Percentiles rank a stretch among this genome's conserved stretches.
phyloP scores from a whole-genome alignment of 495 filamentous ascomycete species.

The Tuber magnatum region DNA sequence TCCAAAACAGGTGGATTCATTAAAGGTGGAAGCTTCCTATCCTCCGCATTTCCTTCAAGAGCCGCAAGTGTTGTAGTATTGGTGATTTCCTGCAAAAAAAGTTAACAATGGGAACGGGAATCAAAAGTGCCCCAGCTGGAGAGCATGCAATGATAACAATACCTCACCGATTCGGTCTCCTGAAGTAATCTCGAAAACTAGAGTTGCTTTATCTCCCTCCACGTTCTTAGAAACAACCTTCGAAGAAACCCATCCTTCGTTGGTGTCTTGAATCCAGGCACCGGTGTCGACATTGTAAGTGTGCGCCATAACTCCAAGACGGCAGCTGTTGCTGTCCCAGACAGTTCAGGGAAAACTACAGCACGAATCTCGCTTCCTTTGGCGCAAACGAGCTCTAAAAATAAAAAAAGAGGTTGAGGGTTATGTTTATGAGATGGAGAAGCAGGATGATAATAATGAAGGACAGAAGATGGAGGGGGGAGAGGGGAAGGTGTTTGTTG shows the following conservation, averaged over 20 bases:
- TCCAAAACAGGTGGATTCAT: conserved; percentile 99
- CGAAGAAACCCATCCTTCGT: conserved; percentile 94
- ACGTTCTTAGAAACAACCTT: conserved; percentile 83
- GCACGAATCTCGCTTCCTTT: conserved; percentile 3
- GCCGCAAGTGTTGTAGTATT: conserved; percentile 63
- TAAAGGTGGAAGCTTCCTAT: conserved; percentile 75
- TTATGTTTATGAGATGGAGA: conserved; percentile 30
- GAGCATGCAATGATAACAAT: conserved; percentile 35
- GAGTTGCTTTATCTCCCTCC: conserved; percentile 73
- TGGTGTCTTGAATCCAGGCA: conserved; percentile 94
- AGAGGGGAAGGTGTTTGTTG: conserved; percentile 35
- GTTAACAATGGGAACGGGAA: conserved; percentile 3
- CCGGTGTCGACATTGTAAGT: conserved; percentile 93
- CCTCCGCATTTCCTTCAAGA: conserved; percentile 59
- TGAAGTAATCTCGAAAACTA: conserved; percentile 81
- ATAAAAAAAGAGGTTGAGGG: conserved; percentile 9
- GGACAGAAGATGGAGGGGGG: conserved; percentile 29
- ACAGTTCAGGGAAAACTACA: neutral
- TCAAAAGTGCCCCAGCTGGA: conserved; percentile 20
- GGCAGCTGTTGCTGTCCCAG: conserved; percentile 7
- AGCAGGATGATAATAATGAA: conserved; percentile 34
- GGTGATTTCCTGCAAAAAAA: conserved; percentile 34
- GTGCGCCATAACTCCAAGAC: conserved; percentile 66
- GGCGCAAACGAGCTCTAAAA: neutral
- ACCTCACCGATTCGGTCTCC: conserved; percentile 63